Evolutionary conservation across 1,284 basidiomycete species (phyloP).

Genomic region (Cerioporus squamosus): DNA sequence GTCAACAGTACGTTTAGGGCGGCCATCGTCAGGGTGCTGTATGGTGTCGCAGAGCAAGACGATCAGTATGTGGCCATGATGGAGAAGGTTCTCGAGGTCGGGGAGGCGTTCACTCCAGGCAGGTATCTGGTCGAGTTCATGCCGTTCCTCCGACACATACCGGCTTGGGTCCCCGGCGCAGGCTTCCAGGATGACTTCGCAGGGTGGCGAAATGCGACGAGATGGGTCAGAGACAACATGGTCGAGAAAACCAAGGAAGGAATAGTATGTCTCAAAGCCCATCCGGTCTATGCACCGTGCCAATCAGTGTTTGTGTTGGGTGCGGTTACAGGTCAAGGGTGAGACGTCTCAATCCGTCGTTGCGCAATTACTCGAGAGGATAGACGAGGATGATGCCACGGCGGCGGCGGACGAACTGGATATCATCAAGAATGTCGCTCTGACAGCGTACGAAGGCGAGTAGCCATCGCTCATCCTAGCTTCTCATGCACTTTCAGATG

Average conservation of each 20-base stretch:
- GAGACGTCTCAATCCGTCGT: not conserved
- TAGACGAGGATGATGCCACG: not conserved
- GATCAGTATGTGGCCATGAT: conserved; percentile 18
- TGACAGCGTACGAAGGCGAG: conserved; percentile 12
- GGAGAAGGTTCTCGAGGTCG: conserved; percentile 11
- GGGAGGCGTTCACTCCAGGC: conserved; percentile 14
- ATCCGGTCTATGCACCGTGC: too few species aligned
- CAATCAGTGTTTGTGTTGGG: not conserved
- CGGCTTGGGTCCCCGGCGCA: conserved; percentile 31
- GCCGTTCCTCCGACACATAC: conserved; percentile 24
- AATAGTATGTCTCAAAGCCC: conserved; percentile 4
- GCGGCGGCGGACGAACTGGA: not conserved
- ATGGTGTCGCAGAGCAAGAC: conserved; percentile 16
- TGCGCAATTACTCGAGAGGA: conserved; percentile 4
- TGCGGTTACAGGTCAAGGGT: not conserved
- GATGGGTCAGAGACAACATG: not conserved
- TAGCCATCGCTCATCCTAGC: not conserved
- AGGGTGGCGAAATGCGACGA: not conserved
- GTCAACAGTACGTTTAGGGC: conserved; percentile 10
- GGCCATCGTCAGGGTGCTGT: conserved; percentile 23
- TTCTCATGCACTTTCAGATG: not conserved
- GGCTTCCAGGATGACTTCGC: conserved; percentile 16
- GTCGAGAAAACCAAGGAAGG: not conserved
- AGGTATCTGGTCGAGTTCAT: conserved; percentile 25
- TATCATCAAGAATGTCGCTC: conserved; percentile 2